These are phyloP conservation scores for Hyaloscypha hepaticicola DNA, from an alignment of 495 filamentous ascomycete genomes.

Conservation along the genomic window DNA sequence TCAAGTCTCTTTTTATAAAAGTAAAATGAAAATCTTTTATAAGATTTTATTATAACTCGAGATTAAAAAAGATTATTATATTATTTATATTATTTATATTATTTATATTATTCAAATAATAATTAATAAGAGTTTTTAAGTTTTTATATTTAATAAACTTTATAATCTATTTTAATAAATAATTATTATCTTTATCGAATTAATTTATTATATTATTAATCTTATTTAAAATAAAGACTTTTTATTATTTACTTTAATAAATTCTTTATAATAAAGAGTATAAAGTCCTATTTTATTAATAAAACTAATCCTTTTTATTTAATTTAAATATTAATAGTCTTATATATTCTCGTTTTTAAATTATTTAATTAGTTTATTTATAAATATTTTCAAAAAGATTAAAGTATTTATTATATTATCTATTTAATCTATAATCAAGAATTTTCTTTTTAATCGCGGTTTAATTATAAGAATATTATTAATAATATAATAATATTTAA, in stretches of 20 bases:
- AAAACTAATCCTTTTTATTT: slow-evolving; percentile 24
- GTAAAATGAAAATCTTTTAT: slow-evolving; percentile 27
- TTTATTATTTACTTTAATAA: slow-evolving; percentile 21
- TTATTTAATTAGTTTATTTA: slow-evolving; percentile 23
- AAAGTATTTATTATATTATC: slow-evolving; percentile 9
- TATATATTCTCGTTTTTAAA: slow-evolving; percentile 20
- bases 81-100: no score
- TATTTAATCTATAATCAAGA: slow-evolving; percentile 18
- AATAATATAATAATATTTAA: no score
- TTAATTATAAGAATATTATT: slow-evolving; percentile 3
- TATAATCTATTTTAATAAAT: slow-evolving; percentile 26
- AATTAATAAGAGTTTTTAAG: slow-evolving; percentile 23
- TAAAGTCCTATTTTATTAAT: slow-evolving; percentile 16
- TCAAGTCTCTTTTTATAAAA: slow-evolving; percentile 24
- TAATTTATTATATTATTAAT: slow-evolving; percentile 19
- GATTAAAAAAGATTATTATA: slow-evolving; percentile 21
- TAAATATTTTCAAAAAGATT: slow-evolving; percentile 20
- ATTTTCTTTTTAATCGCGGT: slow-evolving; percentile 15
- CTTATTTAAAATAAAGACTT: neutral
- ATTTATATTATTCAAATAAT: no score
- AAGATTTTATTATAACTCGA: slow-evolving; percentile 14
- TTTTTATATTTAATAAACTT: slow-evolving; percentile 30
- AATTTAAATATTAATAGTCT: slow-evolving; percentile 20
- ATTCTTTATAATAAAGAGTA: slow-evolving; percentile 16
- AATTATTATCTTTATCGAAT: slow-evolving; percentile 22